Percentiles rank a stretch among this genome's conserved stretches.
Evolutionary conservation across 345 rosid species (phyloP).

Genomic region (Corymbia maculata): DNA sequence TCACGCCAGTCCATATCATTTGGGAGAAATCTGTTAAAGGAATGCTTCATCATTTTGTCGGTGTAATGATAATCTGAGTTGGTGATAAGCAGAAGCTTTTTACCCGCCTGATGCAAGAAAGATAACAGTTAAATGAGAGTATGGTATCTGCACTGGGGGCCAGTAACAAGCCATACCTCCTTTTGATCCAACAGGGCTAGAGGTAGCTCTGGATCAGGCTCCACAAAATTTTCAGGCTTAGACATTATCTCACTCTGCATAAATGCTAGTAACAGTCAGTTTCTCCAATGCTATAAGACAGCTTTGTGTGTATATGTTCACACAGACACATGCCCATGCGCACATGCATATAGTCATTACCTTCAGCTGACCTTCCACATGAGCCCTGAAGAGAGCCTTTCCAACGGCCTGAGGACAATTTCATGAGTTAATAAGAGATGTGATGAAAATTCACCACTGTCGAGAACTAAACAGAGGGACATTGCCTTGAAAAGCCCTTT

Average conservation of each 20-base stretch:
- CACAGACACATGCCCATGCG: neutral
- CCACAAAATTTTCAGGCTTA: conserved; percentile 88
- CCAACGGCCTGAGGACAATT: conserved; percentile 71
- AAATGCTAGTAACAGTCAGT: neutral
- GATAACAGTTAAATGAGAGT: conserved; percentile 3
- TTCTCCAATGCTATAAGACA: neutral
- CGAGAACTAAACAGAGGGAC: neutral
- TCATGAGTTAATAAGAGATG: conserved; percentile 1
- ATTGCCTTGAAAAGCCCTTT: conserved; percentile 86
- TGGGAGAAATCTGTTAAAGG: conserved; percentile 83
- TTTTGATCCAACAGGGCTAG: conserved; percentile 87
- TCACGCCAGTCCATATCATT: conserved; percentile 93
- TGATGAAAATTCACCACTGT: neutral
- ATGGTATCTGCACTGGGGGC: neutral
- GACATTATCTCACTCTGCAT: conserved; percentile 92
- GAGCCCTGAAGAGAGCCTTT: conserved; percentile 93
- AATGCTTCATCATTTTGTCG: conserved; percentile 95
- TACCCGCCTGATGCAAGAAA: conserved; percentile 68
- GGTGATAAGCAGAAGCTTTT: conserved; percentile 89
- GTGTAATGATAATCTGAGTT: conserved; percentile 94
- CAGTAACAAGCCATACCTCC: conserved; percentile 48
- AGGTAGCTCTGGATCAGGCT: conserved; percentile 94
- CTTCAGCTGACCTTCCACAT: conserved; percentile 96
- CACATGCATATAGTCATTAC: conserved; percentile 14
- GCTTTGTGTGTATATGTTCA: neutral